Conservation (phyloP, 345 rosid species). For the Populus tremula region DNA sequence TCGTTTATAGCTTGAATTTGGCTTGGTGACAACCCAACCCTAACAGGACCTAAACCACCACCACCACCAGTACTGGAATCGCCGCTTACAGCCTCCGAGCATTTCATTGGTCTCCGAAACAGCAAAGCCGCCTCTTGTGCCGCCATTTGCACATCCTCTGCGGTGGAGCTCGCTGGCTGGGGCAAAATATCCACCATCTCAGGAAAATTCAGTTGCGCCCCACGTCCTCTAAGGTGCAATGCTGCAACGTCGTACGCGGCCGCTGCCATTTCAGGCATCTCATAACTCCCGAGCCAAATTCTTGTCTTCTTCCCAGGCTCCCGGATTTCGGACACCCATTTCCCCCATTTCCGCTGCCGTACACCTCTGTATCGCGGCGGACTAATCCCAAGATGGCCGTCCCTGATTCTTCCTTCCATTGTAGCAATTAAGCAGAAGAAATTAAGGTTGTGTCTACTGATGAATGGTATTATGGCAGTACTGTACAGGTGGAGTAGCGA, state of each 20-base stretch:
- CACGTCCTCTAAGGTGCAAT: constrained; percentile 54
- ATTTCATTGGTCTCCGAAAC: constrained; percentile 19
- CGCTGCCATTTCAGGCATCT: constrained; percentile 78
- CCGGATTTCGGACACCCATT: constrained; percentile 90
- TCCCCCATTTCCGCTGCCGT: constrained; percentile 85
- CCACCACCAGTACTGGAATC: background rate
- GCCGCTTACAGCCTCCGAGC: constrained; percentile 14
- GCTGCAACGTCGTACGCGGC: constrained; percentile 85
- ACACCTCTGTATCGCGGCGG: constrained; percentile 50
- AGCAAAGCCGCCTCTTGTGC: constrained; percentile 53
- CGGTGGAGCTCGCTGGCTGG: constrained; percentile 46
- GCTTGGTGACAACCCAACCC: constrained; percentile 60
- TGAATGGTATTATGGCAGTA: no score
- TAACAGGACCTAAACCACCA: constrained; percentile 30
- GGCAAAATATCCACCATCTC: constrained; percentile 43
- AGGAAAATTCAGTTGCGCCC: constrained; percentile 61
- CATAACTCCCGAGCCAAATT: constrained; percentile 84
- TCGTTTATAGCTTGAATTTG: constrained; percentile 83
- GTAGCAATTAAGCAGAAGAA: no score
- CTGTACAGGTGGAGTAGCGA: no score
- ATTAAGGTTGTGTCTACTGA: no score
- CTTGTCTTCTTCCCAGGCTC: constrained; percentile 77
- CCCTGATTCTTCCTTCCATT: constrained; percentile 14
- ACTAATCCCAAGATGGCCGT: background rate
- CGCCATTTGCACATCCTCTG: constrained; percentile 66